phyloP scores from a whole-genome alignment of 345 rosid species.

The Moricandia arvensis region DNA sequence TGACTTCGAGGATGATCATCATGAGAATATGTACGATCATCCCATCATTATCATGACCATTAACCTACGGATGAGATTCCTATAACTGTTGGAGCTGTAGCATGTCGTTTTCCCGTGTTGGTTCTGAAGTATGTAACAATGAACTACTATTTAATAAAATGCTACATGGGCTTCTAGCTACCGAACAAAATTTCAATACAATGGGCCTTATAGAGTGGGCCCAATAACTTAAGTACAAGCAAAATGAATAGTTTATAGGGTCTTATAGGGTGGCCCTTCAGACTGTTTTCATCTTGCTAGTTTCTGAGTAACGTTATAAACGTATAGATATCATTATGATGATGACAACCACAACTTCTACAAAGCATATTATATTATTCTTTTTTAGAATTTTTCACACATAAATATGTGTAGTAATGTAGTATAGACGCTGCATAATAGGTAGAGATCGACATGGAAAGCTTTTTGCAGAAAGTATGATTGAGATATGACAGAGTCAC shows the following conservation, averaged over 20 bases:
- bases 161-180: not conserved
- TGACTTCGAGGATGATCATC: constrained; percentile 29
- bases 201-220: not conserved
- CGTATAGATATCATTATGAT: not conserved
- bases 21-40: constrained; percentile 14
- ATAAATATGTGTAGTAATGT: not conserved
- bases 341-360: not conserved
- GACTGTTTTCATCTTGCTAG: not conserved
- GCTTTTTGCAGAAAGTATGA: constrained; percentile 41
- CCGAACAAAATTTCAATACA: not conserved
- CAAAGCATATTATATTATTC: not conserved
- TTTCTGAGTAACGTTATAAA: not conserved
- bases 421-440: not conserved
- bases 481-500: constrained; percentile 23
- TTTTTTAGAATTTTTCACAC: not conserved
- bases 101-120: not conserved
- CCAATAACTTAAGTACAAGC: not conserved
- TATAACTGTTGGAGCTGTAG: not conserved
- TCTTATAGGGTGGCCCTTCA: not conserved
- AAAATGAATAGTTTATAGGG: not conserved
- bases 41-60: constrained; percentile 1
- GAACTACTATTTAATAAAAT: not conserved
- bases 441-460: constrained; percentile 25
- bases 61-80: constrained; percentile 31
- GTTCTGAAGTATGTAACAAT: not conserved